phyloP scores from a whole-genome alignment of 2,329 filamentous ascomycete genomes.

The Trichoderma sp. region DNA sequence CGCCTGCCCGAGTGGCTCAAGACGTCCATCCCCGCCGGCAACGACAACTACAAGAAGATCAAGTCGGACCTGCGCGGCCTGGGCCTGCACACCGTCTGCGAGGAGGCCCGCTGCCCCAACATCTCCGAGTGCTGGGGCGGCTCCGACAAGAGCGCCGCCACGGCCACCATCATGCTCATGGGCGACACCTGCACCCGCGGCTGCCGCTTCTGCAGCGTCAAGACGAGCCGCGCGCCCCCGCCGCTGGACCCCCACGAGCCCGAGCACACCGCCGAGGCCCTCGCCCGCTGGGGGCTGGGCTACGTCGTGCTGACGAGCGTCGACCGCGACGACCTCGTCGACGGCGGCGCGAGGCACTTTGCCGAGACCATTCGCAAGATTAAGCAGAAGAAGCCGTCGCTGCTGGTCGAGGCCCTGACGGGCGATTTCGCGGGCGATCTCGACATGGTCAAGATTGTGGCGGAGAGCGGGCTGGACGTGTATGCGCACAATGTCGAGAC shows the following conservation, averaged over 20 bases:
- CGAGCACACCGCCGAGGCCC: conserved; percentile 92
- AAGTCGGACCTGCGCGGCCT: conserved; percentile 90
- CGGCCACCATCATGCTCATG: conserved; percentile 99
- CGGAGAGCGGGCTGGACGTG: conserved; percentile 86
- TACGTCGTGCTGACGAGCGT: conserved; percentile 95
- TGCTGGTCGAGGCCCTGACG: conserved; percentile 81
- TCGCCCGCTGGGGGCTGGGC: conserved; percentile 88
- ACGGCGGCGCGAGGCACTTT: conserved; percentile 87
- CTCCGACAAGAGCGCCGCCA: conserved; percentile 81
- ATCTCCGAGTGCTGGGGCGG: conserved; percentile 99
- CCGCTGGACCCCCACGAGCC: conserved; percentile 94
- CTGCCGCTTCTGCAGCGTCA: conserved; percentile 96
- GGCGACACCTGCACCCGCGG: conserved; percentile 96
- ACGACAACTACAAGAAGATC: conserved; percentile 86
- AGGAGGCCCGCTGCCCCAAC: conserved; percentile 96
- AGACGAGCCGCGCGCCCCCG: conserved; percentile 74
- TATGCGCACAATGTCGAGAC: conserved; percentile 98
- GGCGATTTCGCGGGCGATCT: conserved; percentile 85
- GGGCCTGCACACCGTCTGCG: conserved; percentile 92
- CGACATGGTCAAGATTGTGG: conserved; percentile 84
- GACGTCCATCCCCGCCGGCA: conserved; percentile 84
- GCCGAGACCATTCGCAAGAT: conserved; percentile 93
- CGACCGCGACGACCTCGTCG: conserved; percentile 86
- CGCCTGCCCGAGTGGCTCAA: conserved; percentile 93
- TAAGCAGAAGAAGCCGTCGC: conserved; percentile 76